These are phyloP conservation scores for Pichia sp. DNA, from an alignment of 1,139 yeast genomes.

Conservation along the genomic window DNA sequence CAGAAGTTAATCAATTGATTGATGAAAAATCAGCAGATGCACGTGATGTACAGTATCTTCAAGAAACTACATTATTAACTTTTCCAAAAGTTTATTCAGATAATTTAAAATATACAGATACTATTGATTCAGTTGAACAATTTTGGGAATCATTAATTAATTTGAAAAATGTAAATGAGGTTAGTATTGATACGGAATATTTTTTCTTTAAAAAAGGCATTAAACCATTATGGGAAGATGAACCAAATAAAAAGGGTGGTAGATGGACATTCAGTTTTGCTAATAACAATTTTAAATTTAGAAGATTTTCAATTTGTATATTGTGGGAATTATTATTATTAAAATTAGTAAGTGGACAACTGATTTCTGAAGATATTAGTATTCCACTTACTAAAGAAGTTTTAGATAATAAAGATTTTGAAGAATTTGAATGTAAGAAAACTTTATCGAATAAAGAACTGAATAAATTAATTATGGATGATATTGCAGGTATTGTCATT, in stretches of 20 bases:
- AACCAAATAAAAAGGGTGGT: conserved; percentile 57
- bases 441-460: conserved; percentile 8
- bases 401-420: conserved; percentile 11
- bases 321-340: conserved; percentile 14
- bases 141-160: conserved; percentile 51
- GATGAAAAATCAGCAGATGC: too few relatives aligned
- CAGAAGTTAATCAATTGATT: neutral
- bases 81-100: conserved; percentile 21
- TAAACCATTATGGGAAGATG: conserved; percentile 71
- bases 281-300: conserved; percentile 4
- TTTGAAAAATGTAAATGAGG: conserved; percentile 42
- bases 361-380: conserved; percentile 1
- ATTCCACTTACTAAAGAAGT: conserved; percentile 7
- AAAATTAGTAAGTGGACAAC: conserved; percentile 11
- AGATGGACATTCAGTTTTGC: conserved; percentile 44
- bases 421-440: conserved; percentile 3
- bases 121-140: conserved; percentile 52
- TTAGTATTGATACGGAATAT: conserved; percentile 52
- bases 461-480: conserved; percentile 26
- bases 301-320: conserved; percentile 1
- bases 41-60: conserved; percentile 16
- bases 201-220: conserved; percentile 59
- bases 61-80: conserved; percentile 20
- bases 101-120: conserved; percentile 27
- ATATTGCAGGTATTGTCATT: conserved; percentile 48